Conservation (phyloP, 192 early-diverging fungal species). For the Backusella liffmaniae region DNA sequence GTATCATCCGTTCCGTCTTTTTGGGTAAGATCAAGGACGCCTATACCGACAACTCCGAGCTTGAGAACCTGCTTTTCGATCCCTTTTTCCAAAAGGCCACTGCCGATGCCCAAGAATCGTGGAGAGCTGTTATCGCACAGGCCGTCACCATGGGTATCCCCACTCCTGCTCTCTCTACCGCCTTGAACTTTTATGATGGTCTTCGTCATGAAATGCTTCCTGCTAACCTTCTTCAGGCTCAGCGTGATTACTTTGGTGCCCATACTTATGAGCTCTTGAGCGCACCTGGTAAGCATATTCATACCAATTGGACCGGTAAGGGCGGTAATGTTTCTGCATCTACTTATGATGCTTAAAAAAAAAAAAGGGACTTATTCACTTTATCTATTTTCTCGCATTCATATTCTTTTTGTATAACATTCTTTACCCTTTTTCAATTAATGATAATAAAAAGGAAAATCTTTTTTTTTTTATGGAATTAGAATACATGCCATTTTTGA, state of each 20-base stretch:
- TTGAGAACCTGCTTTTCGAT: conserved; percentile 92
- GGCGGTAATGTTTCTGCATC: conserved; percentile 70
- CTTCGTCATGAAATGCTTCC: conserved; percentile 88
- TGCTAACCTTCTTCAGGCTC: conserved; percentile 96
- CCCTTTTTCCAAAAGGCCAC: conserved; percentile 96
- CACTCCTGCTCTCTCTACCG: conserved; percentile 84
- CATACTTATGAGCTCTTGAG: conserved; percentile 91
- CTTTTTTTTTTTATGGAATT: background rate
- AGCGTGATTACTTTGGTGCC: conserved; percentile 99
- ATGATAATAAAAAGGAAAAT: background rate
- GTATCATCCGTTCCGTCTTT: conserved; percentile 97
- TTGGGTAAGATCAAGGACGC: conserved; percentile 96
- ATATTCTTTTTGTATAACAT: background rate
- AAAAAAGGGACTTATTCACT: no score
- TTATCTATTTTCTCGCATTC: background rate
- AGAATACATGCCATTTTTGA: background rate
- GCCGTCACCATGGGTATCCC: conserved; percentile 85
- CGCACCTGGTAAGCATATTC: conserved; percentile 58
- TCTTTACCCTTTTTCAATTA: background rate
- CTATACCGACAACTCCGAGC: conserved; percentile 80
- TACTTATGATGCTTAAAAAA: conserved; percentile 56
- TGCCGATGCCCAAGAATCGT: conserved; percentile 78
- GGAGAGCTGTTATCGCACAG: conserved; percentile 85
- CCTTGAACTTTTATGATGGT: conserved; percentile 96
- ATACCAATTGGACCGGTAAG: conserved; percentile 98